A percentile compares a stretch with the other conserved stretches of the same genome.
These are phyloP conservation scores for Vitis labrusca DNA, from an alignment of 164 flowering plant species.

Conservation along the genomic window DNA sequence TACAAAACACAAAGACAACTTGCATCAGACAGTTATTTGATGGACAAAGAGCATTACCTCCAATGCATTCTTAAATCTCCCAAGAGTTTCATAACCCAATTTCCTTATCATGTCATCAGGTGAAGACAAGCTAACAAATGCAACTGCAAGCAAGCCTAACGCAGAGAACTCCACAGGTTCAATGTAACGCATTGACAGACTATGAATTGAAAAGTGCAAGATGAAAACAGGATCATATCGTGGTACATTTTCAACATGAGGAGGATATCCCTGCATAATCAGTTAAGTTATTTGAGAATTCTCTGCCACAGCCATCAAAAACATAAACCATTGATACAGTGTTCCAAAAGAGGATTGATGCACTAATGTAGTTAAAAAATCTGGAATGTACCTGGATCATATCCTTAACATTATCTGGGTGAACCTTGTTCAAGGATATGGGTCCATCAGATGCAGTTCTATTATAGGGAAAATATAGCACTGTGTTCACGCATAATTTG, in stretches of 20 bases:
- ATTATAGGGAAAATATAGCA: slow-evolving; percentile 62
- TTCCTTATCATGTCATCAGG: slow-evolving; percentile 69
- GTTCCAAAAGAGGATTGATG: not conserved
- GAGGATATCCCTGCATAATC: slow-evolving; percentile 35
- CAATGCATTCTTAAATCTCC: slow-evolving; percentile 52
- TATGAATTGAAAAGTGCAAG: slow-evolving; percentile 70
- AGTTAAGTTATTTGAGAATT: slow-evolving; percentile 7
- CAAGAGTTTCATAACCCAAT: slow-evolving; percentile 74
- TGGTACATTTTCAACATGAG: slow-evolving; percentile 23
- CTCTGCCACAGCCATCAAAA: too few species aligned
- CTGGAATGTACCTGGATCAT: slow-evolving; percentile 32
- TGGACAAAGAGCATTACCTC: slow-evolving; percentile 46
- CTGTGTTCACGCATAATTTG: slow-evolving; percentile 57
- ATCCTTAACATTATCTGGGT: slow-evolving; percentile 21
- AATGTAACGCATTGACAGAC: slow-evolving; percentile 59
- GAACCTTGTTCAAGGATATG: slow-evolving; percentile 18
- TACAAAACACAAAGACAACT: not conserved
- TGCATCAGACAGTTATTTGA: not conserved
- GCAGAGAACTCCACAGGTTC: slow-evolving; percentile 83
- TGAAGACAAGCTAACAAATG: slow-evolving; percentile 80
- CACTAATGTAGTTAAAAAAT: not conserved
- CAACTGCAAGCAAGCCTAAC: slow-evolving; percentile 81
- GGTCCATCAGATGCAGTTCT: slow-evolving; percentile 28
- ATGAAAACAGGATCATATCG: slow-evolving; percentile 87
- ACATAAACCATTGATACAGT: too few species aligned